Evolutionary conservation across 2,329 filamentous ascomycete genomes (phyloP).

Genomic region (Aspergillus pseudoviridinutans): DNA sequence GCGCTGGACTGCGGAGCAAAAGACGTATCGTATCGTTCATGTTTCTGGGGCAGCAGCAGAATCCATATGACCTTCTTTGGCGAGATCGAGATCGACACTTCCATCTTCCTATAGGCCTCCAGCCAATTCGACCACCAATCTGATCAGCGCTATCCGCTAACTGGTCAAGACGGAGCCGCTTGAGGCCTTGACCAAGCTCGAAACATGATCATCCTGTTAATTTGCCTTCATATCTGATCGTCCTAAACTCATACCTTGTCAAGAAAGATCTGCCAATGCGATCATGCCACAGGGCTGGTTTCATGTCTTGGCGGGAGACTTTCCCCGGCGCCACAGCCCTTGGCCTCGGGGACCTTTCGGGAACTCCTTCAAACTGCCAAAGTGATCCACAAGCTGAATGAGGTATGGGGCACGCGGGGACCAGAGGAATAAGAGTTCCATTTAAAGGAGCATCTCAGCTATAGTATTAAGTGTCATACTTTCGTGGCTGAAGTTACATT

Average conservation of each 20-base stretch:
- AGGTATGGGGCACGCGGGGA: neutral
- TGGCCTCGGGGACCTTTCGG: neutral
- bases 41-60: neutral
- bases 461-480: neutral
- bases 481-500: neutral
- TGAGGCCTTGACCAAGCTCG: neutral
- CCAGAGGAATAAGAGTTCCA: neutral
- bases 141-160: neutral
- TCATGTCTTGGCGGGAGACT: neutral
- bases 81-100: neutral
- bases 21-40: no score
- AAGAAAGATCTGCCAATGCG: neutral
- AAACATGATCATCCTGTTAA: neutral
- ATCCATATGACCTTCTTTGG: neutral
- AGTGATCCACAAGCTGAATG: neutral
- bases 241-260: no score
- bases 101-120: neutral
- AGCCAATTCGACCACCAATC: neutral
- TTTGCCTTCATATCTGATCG: neutral
- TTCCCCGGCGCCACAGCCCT: neutral
- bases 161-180: neutral
- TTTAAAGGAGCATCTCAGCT: neutral
- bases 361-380: neutral
- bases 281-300: neutral
- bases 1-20: no score